Percentiles rank a stretch among this genome's conserved stretches.
These are phyloP conservation scores for Kalanchoe fedtschenkoi DNA, from an alignment of 164 flowering plant genomes.

Conservation along the genomic window DNA sequence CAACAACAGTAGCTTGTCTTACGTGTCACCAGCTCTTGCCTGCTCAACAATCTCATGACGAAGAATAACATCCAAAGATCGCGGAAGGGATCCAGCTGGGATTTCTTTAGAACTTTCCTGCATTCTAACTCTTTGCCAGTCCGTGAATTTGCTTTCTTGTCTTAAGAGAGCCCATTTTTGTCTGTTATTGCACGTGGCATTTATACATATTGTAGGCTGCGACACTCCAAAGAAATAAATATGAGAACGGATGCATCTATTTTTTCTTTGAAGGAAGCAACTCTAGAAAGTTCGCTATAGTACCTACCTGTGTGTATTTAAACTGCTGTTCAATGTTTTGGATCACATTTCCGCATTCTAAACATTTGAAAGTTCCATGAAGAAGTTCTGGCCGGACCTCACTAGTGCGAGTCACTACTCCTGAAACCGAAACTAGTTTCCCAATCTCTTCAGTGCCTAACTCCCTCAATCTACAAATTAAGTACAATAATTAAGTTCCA, in stretches of 20 bases:
- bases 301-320: slow-evolving; percentile 80
- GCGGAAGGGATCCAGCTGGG: slow-evolving; percentile 92
- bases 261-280: not conserved
- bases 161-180: slow-evolving; percentile 69
- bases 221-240: not conserved
- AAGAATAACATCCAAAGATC: slow-evolving; percentile 91
- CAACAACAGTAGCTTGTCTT: slow-evolving; percentile 13
- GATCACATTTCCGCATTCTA: slow-evolving; percentile 67
- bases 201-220: slow-evolving; percentile 85
- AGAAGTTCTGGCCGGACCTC: slow-evolving; percentile 99
- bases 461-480: slow-evolving; percentile 64
- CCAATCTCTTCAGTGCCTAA: slow-evolving; percentile 73
- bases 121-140: slow-evolving; percentile 99
- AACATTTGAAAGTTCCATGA: slow-evolving; percentile 83
- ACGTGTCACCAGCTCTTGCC: slow-evolving; percentile 99
- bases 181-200: slow-evolving; percentile 55
- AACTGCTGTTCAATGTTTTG: slow-evolving; percentile 95
- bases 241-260: too few relatives aligned
- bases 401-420: slow-evolving; percentile 94
- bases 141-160: slow-evolving; percentile 93
- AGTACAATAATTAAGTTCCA: not conserved
- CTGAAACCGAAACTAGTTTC: slow-evolving; percentile 72
- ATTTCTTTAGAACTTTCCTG: slow-evolving; percentile 97
- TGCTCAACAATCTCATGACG: slow-evolving; percentile 98
- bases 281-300: not conserved